Evolutionary conservation across 2,329 filamentous ascomycete species (phyloP), one percentile per base, ranked within the genome.

Genomic region (Diaporthe sp.): DNA sequence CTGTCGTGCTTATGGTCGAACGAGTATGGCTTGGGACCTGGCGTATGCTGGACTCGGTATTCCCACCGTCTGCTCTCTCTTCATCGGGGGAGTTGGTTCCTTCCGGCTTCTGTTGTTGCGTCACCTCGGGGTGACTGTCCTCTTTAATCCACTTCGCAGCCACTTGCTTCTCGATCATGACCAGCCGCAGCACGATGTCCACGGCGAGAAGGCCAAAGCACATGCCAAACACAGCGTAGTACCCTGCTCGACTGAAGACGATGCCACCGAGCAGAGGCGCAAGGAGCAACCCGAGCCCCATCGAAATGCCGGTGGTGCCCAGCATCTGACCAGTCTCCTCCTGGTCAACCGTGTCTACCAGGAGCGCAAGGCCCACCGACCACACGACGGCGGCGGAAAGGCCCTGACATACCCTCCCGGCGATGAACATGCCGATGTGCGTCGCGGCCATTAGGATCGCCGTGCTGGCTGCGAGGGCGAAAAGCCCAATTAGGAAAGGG

Each of bases 361-460:
- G 61, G 25, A 76, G 75, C 39, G 75, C 72, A 13, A 76, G 65
- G 22, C 75, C 72, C 4, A 75, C 75, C 13, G 75, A 75, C 51
- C 67, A 74, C 3, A 74, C 73, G 22, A 76, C 51, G 22, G 75
- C 72, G 5, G 65, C 58, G 25, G 75, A 70, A 37, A 76, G 22
- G n/a, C 75, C 75, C 28, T 71, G 61, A 4, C 74, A 68, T 22
- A 74, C 53, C 20, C 75, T 58, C 9, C 72, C 75, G 55, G 74
- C 25, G 47, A 65, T 73, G 28, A 67, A 73, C 44, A 76, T 73
- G 7, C 61, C 65, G 58, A 76, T 63, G 20, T 72, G 71, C n/a
- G 57, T 20, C 37, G 72, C 75, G 15, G 70, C 17, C 22, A 55
- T 74, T 3, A 76, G 72, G 49, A 76, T 72, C 28, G 57, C 53